Evolutionary conservation across 2,329 filamentous ascomycete genomes (phyloP).

Genomic region (Biscogniauxia mediterranea): DNA sequence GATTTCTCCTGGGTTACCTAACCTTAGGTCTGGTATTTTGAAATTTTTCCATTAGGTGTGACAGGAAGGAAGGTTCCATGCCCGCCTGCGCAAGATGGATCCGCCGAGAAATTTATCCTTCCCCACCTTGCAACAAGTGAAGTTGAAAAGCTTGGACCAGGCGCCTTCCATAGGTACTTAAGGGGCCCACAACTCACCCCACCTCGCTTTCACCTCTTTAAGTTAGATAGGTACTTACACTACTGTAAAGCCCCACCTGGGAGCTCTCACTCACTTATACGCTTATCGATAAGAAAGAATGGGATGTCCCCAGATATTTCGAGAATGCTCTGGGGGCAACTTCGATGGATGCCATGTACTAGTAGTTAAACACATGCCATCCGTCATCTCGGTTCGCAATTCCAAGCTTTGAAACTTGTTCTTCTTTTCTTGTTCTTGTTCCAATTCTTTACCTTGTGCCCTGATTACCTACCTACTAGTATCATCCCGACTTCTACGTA

Average conservation of each 20-base stretch:
- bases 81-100: slow-evolving; percentile 3
- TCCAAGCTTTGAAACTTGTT: slow-evolving; percentile 13
- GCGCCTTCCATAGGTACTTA: no score
- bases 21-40: slow-evolving; percentile 18
- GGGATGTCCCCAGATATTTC: slow-evolving; percentile 25
- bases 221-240: background rate
- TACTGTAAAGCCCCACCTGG: background rate
- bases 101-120: background rate
- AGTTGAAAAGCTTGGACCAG: no score
- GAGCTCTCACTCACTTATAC: background rate
- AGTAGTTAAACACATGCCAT: background rate
- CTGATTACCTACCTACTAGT: background rate
- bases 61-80: no score
- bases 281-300: slow-evolving; percentile 22
- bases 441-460: no score
- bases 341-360: background rate
- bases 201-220: no score
- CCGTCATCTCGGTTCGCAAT: background rate
- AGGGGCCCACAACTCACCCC: no score
- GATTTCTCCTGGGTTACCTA: slow-evolving; percentile 12
- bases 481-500: slow-evolving; percentile 8
- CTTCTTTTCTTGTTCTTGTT: no score
- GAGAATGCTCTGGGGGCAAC: slow-evolving; percentile 28
- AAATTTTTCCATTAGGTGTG: slow-evolving; percentile 23
- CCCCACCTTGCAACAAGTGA: background rate